A percentile compares a stretch with the other conserved stretches of the same genome.
Evolutionary conservation across 78 protist species (phyloP).

Genomic region (Polysphondylium violaceum): DNA sequence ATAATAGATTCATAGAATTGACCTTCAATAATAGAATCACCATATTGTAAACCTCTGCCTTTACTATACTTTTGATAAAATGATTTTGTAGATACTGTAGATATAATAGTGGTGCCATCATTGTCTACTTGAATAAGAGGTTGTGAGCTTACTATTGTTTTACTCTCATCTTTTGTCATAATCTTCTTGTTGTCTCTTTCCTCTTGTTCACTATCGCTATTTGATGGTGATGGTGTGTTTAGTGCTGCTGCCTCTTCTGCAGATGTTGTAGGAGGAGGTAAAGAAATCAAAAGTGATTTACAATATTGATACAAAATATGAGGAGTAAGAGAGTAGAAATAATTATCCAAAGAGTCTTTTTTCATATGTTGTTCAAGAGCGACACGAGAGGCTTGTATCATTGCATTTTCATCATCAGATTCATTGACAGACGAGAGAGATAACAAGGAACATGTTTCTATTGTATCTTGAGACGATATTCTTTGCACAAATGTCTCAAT

Average conservation of each 20-base stretch:
- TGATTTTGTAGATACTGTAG: conserved; percentile 33
- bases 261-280: conserved; percentile 1
- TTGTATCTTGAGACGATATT: not conserved
- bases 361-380: conserved; percentile 27
- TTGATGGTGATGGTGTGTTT: not conserved
- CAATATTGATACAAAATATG: conserved; percentile 25
- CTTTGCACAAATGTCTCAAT: conserved; percentile 28
- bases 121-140: conserved; percentile 5
- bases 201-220: not conserved
- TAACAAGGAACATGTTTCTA: conserved; percentile 31
- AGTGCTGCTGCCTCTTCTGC: not conserved
- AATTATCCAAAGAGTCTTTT: conserved; percentile 4
- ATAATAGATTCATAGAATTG: conserved; percentile 5
- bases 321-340: conserved; percentile 19
- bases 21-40: conserved; percentile 12
- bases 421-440: conserved; percentile 37
- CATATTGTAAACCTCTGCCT: conserved; percentile 13
- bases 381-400: not conserved
- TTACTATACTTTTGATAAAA: not conserved
- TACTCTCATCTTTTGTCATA: not conserved
- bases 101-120: conserved; percentile 21
- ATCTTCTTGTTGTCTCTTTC: not conserved
- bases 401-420: conserved; percentile 2
- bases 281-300: not conserved
- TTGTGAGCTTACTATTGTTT: conserved; percentile 7